Conservation (phyloP, 2,329 filamentous ascomycete species). For the Metarhizium sp. region DNA sequence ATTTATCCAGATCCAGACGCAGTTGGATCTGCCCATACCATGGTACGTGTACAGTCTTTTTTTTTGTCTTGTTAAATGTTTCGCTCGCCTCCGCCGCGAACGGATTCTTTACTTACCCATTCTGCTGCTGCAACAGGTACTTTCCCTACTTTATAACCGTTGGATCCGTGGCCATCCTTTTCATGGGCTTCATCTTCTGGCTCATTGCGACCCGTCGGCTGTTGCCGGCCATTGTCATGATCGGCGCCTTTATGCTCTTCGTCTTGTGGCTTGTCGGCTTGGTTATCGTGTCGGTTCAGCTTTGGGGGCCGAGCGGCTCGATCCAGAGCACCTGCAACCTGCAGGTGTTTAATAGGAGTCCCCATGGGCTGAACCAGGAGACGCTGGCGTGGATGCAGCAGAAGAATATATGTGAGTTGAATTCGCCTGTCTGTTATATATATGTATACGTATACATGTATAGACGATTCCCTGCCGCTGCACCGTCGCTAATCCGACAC, state of each 20-base stretch:
- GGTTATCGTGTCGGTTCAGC: constrained; percentile 50
- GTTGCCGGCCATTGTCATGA: constrained; percentile 51
- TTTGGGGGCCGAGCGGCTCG: constrained; percentile 50
- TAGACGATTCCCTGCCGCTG: too few species aligned
- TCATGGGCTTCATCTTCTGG: constrained; percentile 55
- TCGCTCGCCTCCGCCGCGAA: background rate
- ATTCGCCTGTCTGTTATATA: too few species aligned
- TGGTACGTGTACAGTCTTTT: constrained; percentile 36
- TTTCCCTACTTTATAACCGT: constrained; percentile 58
- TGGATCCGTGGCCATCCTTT: constrained; percentile 49
- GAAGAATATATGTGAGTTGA: constrained; percentile 48
- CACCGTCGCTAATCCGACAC: constrained; percentile 8
- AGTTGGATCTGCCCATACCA: constrained; percentile 44
- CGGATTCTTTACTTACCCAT: background rate
- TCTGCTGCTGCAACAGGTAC: constrained; percentile 40
- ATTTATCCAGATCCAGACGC: constrained; percentile 50
- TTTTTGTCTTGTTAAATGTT: too few species aligned
- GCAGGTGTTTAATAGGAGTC: constrained; percentile 43
- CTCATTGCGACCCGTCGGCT: constrained; percentile 53
- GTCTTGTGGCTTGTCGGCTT: constrained; percentile 60
- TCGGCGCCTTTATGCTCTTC: constrained; percentile 57
- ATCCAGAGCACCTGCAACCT: constrained; percentile 52
- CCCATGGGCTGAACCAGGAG: constrained; percentile 38
- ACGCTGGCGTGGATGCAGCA: constrained; percentile 58
- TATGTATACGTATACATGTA: too few species aligned